These are phyloP conservation scores for Moricandia arvensis DNA, from an alignment of 345 rosid species.

Conservation along the genomic window DNA sequence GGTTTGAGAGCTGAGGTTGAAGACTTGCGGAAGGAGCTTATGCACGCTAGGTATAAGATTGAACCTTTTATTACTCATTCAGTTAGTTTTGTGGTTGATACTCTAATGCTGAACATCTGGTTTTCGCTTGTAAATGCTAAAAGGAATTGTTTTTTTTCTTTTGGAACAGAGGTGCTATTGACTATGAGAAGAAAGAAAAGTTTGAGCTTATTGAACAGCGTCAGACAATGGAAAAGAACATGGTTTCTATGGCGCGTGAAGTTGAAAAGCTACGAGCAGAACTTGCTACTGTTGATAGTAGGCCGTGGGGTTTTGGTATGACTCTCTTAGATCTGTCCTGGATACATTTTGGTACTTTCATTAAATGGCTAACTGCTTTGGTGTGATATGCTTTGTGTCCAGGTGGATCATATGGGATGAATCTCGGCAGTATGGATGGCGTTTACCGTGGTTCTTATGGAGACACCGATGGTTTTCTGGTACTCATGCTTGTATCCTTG, in stretches of 20 bases:
- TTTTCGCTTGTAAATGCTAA: background rate
- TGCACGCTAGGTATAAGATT: constrained; percentile 74
- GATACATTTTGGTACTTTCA: constrained; percentile 1
- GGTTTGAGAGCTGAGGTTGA: constrained; percentile 63
- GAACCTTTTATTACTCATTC: no score
- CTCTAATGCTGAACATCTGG: background rate
- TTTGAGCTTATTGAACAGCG: constrained; percentile 89
- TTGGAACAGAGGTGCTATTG: constrained; percentile 61
- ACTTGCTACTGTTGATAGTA: constrained; percentile 57
- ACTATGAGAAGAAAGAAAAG: constrained; percentile 92
- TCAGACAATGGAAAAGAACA: constrained; percentile 88
- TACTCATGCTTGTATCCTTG: constrained; percentile 32
- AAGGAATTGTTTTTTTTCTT: background rate
- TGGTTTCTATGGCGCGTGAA: constrained; percentile 98
- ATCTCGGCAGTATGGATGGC: constrained; percentile 52
- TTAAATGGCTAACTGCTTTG: background rate
- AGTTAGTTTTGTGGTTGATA: no score
- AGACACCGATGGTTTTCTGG: constrained; percentile 68
- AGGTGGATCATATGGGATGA: constrained; percentile 79
- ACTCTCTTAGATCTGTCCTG: constrained; percentile 14
- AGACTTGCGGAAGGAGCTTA: constrained; percentile 76
- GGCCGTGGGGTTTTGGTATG: constrained; percentile 76
- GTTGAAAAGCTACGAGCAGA: constrained; percentile 94
- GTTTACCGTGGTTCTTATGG: constrained; percentile 62
- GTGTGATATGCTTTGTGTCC: constrained; percentile 23